Evolutionary conservation across 108 stramenopile genomes (phyloP), one percentile per base, ranked within the genome.

Genomic region (Nitzschia putrida): DNA sequence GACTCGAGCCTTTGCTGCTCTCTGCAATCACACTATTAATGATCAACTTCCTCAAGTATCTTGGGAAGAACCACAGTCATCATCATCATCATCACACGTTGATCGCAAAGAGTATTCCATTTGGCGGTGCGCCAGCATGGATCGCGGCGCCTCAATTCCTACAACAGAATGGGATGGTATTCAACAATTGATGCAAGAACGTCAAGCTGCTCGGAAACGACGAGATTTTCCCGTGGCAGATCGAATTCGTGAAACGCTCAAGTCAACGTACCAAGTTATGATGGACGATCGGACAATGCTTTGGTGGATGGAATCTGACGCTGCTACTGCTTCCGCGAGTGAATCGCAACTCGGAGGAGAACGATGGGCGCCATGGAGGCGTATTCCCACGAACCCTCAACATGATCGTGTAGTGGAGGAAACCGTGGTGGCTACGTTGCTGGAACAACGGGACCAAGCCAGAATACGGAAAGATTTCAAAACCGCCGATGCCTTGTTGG

Each of bases 211-310:
- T 34, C 78, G 92, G 18, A 61, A 80, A 12, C 71, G 82, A 58
- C 68, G 59, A 7, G 83, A 91, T 18, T 94, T 85, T 63, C 79
- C 79, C 29, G 75, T 78, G 38, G 87, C 88, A 18, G 92, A 94
- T 67, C 18, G 66, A 16, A 76, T 94, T 10, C 77, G 92, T 0
- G 90, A 91, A 24, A 73, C 88, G 43, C 71, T 94, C 49, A 88
- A 91, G 65, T 26, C 57, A 7, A 61, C 80, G 14, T 77, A 78
- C 58, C 73, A 78, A 41, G 92, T 94, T 89, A 90, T 10, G 90
- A 88, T 59, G 92, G 92, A 40, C 63, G 88, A 59, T 94, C 90
- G 92, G 29, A 73, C 88, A 10, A 89, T 89, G 66, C 64, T 91
- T 66, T 94, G 92, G 92, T 94, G 92, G 92, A 80, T 73, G n/a